Percentiles rank a stretch among this genome's conserved stretches.
These are phyloP conservation scores for Trifolium pratense DNA, from an alignment of 306 rosid species.

Conservation along the genomic window DNA sequence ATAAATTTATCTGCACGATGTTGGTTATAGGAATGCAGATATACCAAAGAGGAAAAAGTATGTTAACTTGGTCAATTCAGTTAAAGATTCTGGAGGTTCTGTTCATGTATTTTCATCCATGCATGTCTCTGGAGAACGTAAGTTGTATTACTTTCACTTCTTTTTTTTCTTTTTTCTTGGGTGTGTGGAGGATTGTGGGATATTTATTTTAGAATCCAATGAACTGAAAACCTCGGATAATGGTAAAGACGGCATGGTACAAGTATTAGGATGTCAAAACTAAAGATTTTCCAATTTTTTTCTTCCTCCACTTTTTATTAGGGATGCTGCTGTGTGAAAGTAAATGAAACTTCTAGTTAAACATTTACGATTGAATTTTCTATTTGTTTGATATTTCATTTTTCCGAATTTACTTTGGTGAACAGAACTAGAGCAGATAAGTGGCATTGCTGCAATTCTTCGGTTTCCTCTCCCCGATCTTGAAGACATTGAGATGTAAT, in stretches of 20 bases:
- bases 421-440: constrained; percentile 79
- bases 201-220: constrained; percentile 27
- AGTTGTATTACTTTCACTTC: constrained; percentile 47
- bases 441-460: constrained; percentile 83
- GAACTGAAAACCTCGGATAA: constrained; percentile 12
- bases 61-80: constrained; percentile 82
- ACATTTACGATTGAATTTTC: not conserved
- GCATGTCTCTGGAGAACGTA: constrained; percentile 99
- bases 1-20: constrained; percentile 15
- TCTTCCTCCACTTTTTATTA: not conserved
- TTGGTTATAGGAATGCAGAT: constrained; percentile 76
- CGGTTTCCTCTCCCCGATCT: constrained; percentile 97
- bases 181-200: constrained; percentile 7
- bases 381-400: constrained; percentile 19
- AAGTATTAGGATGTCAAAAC: constrained; percentile 25
- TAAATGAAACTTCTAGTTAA: constrained; percentile 7
- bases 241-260: not conserved
- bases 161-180: constrained; percentile 1
- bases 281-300: not conserved
- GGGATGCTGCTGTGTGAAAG: constrained; percentile 1
- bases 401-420: constrained; percentile 21
- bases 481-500: constrained; percentile 91
- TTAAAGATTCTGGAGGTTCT: constrained; percentile 81
- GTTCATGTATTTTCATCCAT: constrained; percentile 91
- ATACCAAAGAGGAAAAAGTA: constrained; percentile 62